phyloP scores from a whole-genome alignment of 23 red algal species.

The Gracilaria gracilis region DNA sequence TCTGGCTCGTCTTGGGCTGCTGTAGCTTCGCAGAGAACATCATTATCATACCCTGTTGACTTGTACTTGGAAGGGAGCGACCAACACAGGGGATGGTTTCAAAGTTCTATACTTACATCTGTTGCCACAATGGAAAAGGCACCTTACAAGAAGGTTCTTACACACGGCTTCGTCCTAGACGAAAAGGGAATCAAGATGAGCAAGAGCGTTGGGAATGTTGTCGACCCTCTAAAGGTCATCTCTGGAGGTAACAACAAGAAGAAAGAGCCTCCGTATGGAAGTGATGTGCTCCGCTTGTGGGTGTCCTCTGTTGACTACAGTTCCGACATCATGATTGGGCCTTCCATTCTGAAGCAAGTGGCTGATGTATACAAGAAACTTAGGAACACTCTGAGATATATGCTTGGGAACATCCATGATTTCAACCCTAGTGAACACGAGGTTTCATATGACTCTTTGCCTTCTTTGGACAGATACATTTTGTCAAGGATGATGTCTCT shows the following conservation, averaged over 20 bases:
- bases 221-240: slow-evolving; percentile 94
- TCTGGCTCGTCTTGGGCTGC: slow-evolving; percentile 98
- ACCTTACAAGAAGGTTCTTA: slow-evolving; percentile 89
- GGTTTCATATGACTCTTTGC: slow-evolving; percentile 66
- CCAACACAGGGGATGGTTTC: slow-evolving; percentile 99
- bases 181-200: slow-evolving; percentile 98
- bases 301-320: slow-evolving; percentile 92
- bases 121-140: slow-evolving; percentile 83
- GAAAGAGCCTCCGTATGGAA: slow-evolving; percentile 84
- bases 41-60: slow-evolving; percentile 76
- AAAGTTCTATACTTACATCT: slow-evolving; percentile 96
- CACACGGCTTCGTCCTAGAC: slow-evolving; percentile 98
- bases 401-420: slow-evolving; percentile 91
- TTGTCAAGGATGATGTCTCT: slow-evolving; percentile 62
- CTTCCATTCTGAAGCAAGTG: slow-evolving; percentile 83
- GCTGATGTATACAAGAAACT: slow-evolving; percentile 95
- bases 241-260: slow-evolving; percentile 93
- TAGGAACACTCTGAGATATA: slow-evolving; percentile 94
- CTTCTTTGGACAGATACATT: slow-evolving; percentile 90
- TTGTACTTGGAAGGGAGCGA: slow-evolving; percentile 97
- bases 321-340: slow-evolving; percentile 93
- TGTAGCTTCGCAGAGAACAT: slow-evolving; percentile 28
- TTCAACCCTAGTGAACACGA: slow-evolving; percentile 63
- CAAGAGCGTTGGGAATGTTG: slow-evolving; percentile 95
- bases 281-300: slow-evolving; percentile 97